phyloP scores from a whole-genome alignment of 2,329 filamentous ascomycete species.

The Paecilomyces sp. region DNA sequence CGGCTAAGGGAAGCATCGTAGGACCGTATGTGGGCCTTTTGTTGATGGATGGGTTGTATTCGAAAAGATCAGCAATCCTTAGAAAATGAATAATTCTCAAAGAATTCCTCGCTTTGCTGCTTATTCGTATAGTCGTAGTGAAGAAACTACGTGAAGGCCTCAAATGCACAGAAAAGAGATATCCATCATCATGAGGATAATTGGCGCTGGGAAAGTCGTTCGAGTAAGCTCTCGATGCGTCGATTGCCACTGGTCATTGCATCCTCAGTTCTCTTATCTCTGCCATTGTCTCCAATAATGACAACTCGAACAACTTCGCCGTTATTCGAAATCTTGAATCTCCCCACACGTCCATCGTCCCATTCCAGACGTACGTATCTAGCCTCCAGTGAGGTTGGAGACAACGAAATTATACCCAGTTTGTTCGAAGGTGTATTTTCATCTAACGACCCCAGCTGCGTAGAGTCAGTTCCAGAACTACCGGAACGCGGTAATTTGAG shows the following conservation, averaged over 20 bases:
- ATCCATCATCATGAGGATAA: background rate
- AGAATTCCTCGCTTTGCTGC: background rate
- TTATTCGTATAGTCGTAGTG: background rate
- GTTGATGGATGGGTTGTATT: background rate
- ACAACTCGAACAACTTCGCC: constrained; percentile 36
- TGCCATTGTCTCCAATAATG: constrained; percentile 32
- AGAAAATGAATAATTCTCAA: background rate
- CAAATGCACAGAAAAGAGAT: background rate
- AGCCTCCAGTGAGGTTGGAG: constrained; percentile 30
- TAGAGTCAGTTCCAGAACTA: constrained; percentile 8
- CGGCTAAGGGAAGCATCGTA: background rate
- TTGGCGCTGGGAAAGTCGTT: constrained; percentile 17
- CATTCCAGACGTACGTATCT: constrained; percentile 38
- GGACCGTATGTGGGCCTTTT: background rate
- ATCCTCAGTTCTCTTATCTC: constrained; percentile 30
- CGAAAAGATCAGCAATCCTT: background rate
- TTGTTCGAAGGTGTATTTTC: constrained; percentile 8
- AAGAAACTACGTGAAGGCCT: background rate
- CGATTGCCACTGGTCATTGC: constrained; percentile 26
- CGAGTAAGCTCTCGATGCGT: constrained; percentile 26
- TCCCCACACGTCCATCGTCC: constrained; percentile 36
- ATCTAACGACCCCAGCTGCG: background rate
- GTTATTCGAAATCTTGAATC: constrained; percentile 34
- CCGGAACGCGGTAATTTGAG: constrained; percentile 17
- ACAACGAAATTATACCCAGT: constrained; percentile 28